Conservation (phyloP, 2,329 filamentous ascomycete species). For the Neurospora sp. region DNA sequence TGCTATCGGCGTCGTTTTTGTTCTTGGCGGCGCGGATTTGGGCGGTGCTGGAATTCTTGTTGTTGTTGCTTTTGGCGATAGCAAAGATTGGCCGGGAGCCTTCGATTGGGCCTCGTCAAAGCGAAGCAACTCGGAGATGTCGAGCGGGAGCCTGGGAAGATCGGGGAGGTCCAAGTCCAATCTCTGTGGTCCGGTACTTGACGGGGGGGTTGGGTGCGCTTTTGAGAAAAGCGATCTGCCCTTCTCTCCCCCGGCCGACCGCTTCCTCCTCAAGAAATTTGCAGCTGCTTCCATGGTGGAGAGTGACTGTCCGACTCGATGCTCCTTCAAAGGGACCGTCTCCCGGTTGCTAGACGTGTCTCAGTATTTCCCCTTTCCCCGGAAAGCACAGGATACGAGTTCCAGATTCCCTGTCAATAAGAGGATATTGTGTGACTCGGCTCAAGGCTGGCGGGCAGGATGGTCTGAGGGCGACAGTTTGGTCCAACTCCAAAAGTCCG, state of each 20-base stretch:
- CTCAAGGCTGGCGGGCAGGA: not conserved
- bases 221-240: conserved; percentile 50
- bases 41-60: not conserved
- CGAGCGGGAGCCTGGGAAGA: not conserved
- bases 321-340: not conserved
- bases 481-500: not conserved
- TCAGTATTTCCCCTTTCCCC: conserved; percentile 3
- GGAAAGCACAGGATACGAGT: conserved; percentile 5
- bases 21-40: not conserved
- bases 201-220: conserved; percentile 43
- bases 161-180: not conserved
- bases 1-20: not conserved
- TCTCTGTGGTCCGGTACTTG: conserved; percentile 6
- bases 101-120: not conserved
- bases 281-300: conserved; percentile 20
- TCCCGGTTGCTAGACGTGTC: conserved; percentile 13
- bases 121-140: not conserved
- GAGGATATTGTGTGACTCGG: not conserved
- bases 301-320: not conserved
- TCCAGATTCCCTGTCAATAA: conserved; percentile 2
- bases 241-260: not conserved
- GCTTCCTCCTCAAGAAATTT: not conserved
- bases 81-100: not conserved
- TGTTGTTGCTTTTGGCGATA: not conserved
- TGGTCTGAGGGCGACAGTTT: not conserved